Evolutionary conservation across 1,284 basidiomycete species (phyloP), one percentile per base, ranked within the genome.

Genomic region (Moniliophthora roreri): DNA sequence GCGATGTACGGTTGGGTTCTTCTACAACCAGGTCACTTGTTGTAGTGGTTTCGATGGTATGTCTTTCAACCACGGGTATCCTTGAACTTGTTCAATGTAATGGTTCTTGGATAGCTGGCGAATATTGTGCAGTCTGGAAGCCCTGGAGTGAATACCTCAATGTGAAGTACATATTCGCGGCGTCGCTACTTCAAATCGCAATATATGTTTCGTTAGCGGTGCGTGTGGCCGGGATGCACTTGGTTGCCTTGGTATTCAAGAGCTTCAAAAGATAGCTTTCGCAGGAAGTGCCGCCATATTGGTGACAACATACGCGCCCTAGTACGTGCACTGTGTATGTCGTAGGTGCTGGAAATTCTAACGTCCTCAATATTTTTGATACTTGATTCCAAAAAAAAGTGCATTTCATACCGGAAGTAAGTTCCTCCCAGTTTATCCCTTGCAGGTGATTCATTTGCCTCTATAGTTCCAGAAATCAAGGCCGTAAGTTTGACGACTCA

Each of bases 381-480:
- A n/a, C n/a, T n/a, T n/a, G n/a, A n/a, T n/a, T n/a, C n/a, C n/a
- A n/a, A n/a, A n/a, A n/a, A n/a, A n/a, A n/a, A 87, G 84, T 62
- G 87, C 87, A 18, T 90, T 89, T 61, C 87, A 90, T 63, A 90
- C 87, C 35, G 87, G 87, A 75, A 89, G 86, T 89, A 65, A 67
- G 84, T 73, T 49, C 34, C 35, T 28, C 49, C 7, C 49, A 39
- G 34, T 11, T 51, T 38, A 28, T 50, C 35, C 32, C 53, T 52
- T 15, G 41, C 46, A 41, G 51, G 53, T 39, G 55, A 28, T 45
- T 51, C 16, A 46, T 32, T 13, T 51, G 4, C 35, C 18, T 11
- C 24, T 38, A 4, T 49, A 87, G 85, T 89, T 60, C 87, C 87
- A 15, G 87, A 90, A 68, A 90, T 90, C 47, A 89, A 90, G 67